Evolutionary conservation across 129 eudicot genomes (phyloP), one percentile per base, ranked within the genome.

Genomic region (Apium graveolens): DNA sequence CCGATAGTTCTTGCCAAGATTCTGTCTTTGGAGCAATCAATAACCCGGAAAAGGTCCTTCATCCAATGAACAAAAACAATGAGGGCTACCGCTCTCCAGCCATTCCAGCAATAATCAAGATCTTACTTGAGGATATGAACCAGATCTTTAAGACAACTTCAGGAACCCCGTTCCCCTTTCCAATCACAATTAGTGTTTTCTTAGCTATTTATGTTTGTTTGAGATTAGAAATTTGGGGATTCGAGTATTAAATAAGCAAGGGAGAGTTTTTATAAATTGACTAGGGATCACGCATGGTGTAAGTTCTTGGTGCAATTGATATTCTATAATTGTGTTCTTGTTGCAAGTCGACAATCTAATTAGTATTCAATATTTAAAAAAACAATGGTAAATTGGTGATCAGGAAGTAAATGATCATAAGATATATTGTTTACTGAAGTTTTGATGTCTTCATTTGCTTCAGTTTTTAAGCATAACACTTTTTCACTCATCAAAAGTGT

Each of bases 51-150:
- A 97, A 89, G 46, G 97, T 96, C 71, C 75, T 96, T 69, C 94
- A 97, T 38, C 97, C 99, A 12, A 92, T 96, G 99, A 92, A 88
- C 90, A 79, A 97, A 43, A 96, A 96, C 96, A 96, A 96, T 41
- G 99, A 96, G 87, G 99, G 92, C 81, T 92, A 96, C 57, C 96
- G 99, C 24, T 96, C 99, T 46, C 99, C 99, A 8, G 99, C 99
- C 9, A 77, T 96, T 79, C 99, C 97, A 0, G 97, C 99, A 0
- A 73, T 96, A 72, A 96, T 97, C 0, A 96, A 92, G 82, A 57
- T 63, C 71, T 76, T 96, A 24, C 87, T 96, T 42, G 97, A 96
- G 81, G 99, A 96, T 84, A 97, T 96, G 37, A 96, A 96, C 82
- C 85, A 96, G 93, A 96, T 96, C 60, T 96, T 96, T 82, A 96